phyloP scores from a whole-genome alignment of 2,329 filamentous ascomycete species.

The Alternaria tenuissima region DNA sequence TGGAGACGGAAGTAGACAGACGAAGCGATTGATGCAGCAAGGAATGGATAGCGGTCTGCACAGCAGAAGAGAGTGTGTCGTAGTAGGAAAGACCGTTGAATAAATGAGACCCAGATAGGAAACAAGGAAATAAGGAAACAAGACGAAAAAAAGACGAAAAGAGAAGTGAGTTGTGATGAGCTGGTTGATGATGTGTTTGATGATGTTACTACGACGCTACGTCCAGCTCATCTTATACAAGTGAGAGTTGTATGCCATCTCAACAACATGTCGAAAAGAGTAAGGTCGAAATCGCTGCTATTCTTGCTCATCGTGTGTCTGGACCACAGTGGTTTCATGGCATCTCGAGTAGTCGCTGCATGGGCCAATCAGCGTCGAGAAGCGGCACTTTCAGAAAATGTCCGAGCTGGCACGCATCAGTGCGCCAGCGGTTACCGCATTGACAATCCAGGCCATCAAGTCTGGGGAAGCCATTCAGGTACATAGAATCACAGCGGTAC shows the following conservation, averaged over 20 bases:
- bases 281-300: constrained; percentile 41
- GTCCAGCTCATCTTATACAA: constrained; percentile 42
- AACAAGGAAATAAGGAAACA: constrained; percentile 48
- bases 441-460: constrained; percentile 31
- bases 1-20: constrained; percentile 28
- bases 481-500: constrained; percentile 21
- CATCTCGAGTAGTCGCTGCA: constrained; percentile 50
- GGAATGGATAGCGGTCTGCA: constrained; percentile 46
- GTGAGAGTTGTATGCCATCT: constrained; percentile 17
- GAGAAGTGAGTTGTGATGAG: constrained; percentile 44
- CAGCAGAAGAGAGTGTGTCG: constrained; percentile 45
- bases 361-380: constrained; percentile 43
- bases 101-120: constrained; percentile 38
- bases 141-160: constrained; percentile 45
- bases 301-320: constrained; percentile 44
- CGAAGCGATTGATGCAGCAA: constrained; percentile 34
- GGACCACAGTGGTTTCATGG: constrained; percentile 46
- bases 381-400: constrained; percentile 43
- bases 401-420: constrained; percentile 48
- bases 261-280: constrained; percentile 31
- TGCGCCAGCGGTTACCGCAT: constrained; percentile 47
- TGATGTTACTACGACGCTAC: constrained; percentile 27
- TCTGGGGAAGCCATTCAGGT: constrained; percentile 42
- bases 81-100: constrained; percentile 15
- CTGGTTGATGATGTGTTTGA: constrained; percentile 47